Percentiles rank a stretch among this genome's conserved stretches.
These are phyloP conservation scores for Orbilia quercus DNA, from an alignment of 2,329 filamentous ascomycete species.

Conservation along the genomic window DNA sequence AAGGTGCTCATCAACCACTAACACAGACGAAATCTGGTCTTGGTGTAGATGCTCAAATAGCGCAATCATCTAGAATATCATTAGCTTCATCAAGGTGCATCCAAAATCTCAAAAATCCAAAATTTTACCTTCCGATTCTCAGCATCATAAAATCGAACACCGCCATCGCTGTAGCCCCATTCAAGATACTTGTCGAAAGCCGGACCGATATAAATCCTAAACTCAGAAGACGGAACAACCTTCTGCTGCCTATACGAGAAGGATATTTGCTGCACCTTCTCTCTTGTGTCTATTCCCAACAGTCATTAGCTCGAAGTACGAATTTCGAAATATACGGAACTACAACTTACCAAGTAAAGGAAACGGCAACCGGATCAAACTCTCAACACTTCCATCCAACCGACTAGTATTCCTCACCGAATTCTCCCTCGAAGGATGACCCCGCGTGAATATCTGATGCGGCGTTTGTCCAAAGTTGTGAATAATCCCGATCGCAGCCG, in stretches of 20 bases:
- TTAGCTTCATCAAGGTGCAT: background rate
- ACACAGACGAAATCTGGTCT: constrained; percentile 83
- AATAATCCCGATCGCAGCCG: constrained; percentile 93
- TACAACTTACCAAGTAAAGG: constrained; percentile 73
- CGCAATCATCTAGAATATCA: constrained; percentile 71
- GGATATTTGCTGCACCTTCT: constrained; percentile 81
- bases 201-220: constrained; percentile 87
- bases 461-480: constrained; percentile 99
- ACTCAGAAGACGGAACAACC: constrained; percentile 82
- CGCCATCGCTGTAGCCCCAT: constrained; percentile 95
- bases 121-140: constrained; percentile 77
- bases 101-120: background rate
- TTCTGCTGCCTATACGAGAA: constrained; percentile 84
- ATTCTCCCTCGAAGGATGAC: constrained; percentile 81
- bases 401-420: constrained; percentile 73
- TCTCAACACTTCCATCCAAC: constrained; percentile 78
- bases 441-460: constrained; percentile 86
- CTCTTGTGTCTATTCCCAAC: constrained; percentile 68
- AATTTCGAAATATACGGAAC: background rate
- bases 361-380: constrained; percentile 80
- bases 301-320: constrained; percentile 63
- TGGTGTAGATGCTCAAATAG: constrained; percentile 94
- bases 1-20: constrained; percentile 83
- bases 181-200: constrained; percentile 90
- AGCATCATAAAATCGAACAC: constrained; percentile 87